Evolutionary conservation across 1,139 yeast species (phyloP), one percentile per base, ranked within the genome.

Genomic region (Debaryomyces coudertii): DNA sequence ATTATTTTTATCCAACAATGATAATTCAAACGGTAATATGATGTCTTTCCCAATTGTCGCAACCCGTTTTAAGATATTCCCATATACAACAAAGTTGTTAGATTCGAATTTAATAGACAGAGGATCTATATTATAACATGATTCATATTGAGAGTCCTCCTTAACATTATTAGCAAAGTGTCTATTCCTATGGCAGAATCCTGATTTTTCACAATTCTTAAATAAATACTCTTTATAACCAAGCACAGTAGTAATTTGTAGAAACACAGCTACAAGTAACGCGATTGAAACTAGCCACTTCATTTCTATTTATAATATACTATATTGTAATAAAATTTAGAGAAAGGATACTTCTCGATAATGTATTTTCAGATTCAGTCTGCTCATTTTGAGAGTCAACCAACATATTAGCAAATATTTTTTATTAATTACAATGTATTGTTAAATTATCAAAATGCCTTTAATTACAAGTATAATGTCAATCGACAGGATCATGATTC

Each of bases 161-260:
- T 60, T 55, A 1, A 61, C 51, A 42, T 74, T 65, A 12, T 62
- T 58, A 2, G 95, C 93, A 62, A 79, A 90, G 50, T 81, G 82
- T 44, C 95, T 70, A 58, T 93, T 90, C 60, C 99, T 76, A 43
- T 77, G 70, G 62, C 99, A 93, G 62, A 93, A 92, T 7, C 97
- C 95, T 16, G 92, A 80, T 56, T 87, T 85, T 8, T 74, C 82
- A 67, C 99, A 93, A 12, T 78, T 81, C 64, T 89, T 88, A 72
- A 92, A 88, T 47, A 90, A 66, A 56, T 84, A 82, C 9, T 79
- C 80, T 62, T 89, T 86, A 22, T 83, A 93, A 0, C 84, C 84
- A 6, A 51, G 22, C 5, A 49, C 63, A 4, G 46, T 23, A 22
- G 34, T 28, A 9, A 45, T 22, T 7, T 27, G 44, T 45, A 41